A percentile compares a stretch with the other conserved stretches of the same genome.
phyloP scores from a whole-genome alignment of 768 basidiomycete species.

The Trametes sanguinea region DNA sequence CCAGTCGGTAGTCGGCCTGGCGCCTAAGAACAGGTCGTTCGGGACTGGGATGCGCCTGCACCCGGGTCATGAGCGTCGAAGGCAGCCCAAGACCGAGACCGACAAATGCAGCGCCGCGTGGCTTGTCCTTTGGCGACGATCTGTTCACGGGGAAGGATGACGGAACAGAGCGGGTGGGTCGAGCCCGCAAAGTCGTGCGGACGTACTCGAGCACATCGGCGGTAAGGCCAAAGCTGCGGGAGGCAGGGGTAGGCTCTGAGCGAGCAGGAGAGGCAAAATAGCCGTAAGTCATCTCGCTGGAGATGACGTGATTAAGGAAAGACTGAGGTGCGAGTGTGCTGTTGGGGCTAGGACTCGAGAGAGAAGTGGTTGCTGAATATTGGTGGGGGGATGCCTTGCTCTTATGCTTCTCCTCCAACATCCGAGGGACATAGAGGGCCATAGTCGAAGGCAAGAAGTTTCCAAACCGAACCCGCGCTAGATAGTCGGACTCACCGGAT shows the following conservation, averaged over 20 bases:
- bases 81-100: background rate
- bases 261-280: slow-evolving; percentile 10
- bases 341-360: background rate
- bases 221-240: background rate
- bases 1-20: background rate
- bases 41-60: background rate
- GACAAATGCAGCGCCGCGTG: background rate
- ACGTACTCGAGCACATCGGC: no score
- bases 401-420: background rate
- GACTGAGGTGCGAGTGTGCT: background rate
- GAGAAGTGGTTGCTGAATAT: background rate
- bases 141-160: background rate
- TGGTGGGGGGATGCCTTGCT: background rate
- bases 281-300: background rate
- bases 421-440: background rate
- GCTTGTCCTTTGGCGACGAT: background rate
- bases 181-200: background rate
- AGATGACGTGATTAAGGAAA: background rate
- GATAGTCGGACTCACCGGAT: no score
- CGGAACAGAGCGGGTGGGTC: background rate
- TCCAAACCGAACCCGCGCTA: no score
- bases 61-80: background rate
- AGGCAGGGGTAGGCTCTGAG: background rate
- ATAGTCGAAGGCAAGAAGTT: no score
- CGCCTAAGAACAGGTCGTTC: slow-evolving; percentile 1